Percentiles rank a stretch among this genome's conserved stretches.
These are phyloP conservation scores for Ceratocystis colombiana DNA, from an alignment of 2,329 filamentous ascomycete genomes.

Conservation along the genomic window DNA sequence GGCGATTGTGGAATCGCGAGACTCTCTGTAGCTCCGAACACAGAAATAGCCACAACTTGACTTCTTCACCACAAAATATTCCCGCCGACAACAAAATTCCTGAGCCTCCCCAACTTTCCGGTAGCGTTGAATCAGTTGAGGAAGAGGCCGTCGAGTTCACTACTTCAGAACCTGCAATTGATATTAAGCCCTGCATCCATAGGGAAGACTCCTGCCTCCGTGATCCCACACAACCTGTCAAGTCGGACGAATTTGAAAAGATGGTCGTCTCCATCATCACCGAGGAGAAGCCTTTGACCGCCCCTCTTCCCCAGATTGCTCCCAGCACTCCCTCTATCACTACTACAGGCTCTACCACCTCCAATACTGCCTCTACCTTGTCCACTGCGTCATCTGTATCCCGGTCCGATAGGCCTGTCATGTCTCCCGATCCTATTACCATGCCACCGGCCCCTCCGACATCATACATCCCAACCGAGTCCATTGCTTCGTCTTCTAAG, in stretches of 20 bases:
- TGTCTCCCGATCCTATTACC: slow-evolving; percentile 26
- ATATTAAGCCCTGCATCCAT: slow-evolving; percentile 58
- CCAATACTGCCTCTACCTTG: slow-evolving; percentile 37
- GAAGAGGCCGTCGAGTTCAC: slow-evolving; percentile 55
- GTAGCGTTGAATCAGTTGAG: slow-evolving; percentile 63
- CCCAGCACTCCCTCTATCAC: slow-evolving; percentile 21
- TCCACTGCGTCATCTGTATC: slow-evolving; percentile 25
- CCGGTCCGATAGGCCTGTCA: slow-evolving; percentile 30
- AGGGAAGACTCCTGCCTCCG: slow-evolving; percentile 55
- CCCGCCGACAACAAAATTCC: slow-evolving; percentile 37
- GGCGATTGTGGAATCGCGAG: slow-evolving; percentile 90
- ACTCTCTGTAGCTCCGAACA: slow-evolving; percentile 66
- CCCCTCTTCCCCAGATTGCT: slow-evolving; percentile 39
- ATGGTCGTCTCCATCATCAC: slow-evolving; percentile 91
- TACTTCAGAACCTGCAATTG: slow-evolving; percentile 44
- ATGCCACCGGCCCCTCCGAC: slow-evolving; percentile 30
- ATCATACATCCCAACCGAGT: slow-evolving; percentile 24
- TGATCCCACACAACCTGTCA: slow-evolving; percentile 52
- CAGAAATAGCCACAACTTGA: slow-evolving; percentile 35
- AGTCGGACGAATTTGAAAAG: slow-evolving; percentile 77
- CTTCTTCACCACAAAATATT: slow-evolving; percentile 44
- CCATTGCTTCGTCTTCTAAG: slow-evolving; percentile 18
- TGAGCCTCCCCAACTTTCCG: slow-evolving; percentile 61
- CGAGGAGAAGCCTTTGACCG: slow-evolving; percentile 59
- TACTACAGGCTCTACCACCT: slow-evolving; percentile 30